These are phyloP conservation scores for Fusarium torulosum DNA, from an alignment of 2,329 filamentous ascomycete species.

Conservation along the genomic window DNA sequence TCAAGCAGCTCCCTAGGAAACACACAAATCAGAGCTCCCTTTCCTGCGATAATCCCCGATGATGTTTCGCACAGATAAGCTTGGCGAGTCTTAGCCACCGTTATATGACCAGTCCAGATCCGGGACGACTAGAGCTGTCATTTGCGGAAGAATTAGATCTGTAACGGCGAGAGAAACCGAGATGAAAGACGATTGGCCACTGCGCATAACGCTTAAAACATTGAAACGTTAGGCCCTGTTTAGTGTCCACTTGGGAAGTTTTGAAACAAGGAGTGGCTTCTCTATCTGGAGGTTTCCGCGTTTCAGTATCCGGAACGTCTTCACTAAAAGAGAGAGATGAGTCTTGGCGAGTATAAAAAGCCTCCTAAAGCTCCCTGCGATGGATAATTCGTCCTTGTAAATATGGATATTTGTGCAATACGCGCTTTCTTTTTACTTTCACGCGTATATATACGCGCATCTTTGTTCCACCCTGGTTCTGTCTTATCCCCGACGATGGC, in stretches of 20 bases:
- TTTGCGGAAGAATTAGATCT: conserved; percentile 28
- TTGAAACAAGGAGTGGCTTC: conserved; percentile 24
- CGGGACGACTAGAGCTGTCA: neutral
- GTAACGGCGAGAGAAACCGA: neutral
- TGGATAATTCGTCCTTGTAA: too few species aligned
- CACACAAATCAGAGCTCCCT: neutral
- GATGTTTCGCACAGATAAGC: conserved; percentile 13
- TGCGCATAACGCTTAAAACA: neutral
- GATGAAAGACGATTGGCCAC: neutral
- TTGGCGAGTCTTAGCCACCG: neutral
- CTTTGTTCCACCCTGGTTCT: too few species aligned
- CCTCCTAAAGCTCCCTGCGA: neutral
- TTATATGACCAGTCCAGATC: neutral
- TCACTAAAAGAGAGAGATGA: neutral
- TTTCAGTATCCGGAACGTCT: conserved; percentile 7
- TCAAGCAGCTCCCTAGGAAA: neutral
- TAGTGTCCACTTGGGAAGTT: conserved; percentile 1
- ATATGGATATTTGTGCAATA: too few species aligned
- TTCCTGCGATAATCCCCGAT: conserved; percentile 4
- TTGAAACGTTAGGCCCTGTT: conserved; percentile 14
- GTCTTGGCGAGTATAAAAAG: neutral
- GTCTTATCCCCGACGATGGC: too few species aligned
- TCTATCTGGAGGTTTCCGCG: conserved; percentile 22
- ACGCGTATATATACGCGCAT: too few species aligned
- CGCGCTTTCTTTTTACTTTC: too few species aligned